A percentile compares a stretch with the other conserved stretches of the same genome.
Conservation (phyloP, 1,139 yeast species). For the Yamadazyma oceani region DNA sequence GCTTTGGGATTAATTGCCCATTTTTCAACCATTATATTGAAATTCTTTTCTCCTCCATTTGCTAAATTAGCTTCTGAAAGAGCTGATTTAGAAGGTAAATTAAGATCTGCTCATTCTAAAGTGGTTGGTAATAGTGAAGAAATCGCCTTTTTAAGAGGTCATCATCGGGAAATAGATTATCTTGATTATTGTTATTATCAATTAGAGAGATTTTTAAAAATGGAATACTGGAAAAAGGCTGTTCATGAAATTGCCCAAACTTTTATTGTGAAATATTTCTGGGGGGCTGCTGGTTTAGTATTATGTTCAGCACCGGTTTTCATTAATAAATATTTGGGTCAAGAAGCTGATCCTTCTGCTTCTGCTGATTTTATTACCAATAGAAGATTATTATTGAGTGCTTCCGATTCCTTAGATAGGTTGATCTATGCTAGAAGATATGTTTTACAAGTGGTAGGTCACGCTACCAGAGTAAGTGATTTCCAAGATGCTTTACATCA, state of each 20-base stretch:
- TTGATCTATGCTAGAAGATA: slow-evolving; percentile 84
- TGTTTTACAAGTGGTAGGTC: slow-evolving; percentile 82
- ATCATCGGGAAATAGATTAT: slow-evolving; percentile 72
- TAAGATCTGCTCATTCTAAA: slow-evolving; percentile 79
- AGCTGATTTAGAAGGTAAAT: slow-evolving; percentile 83
- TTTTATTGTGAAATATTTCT: slow-evolving; percentile 84
- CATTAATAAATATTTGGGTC: slow-evolving; percentile 56
- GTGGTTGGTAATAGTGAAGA: slow-evolving; percentile 81
- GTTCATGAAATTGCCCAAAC: slow-evolving; percentile 76
- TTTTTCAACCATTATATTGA: slow-evolving; percentile 69
- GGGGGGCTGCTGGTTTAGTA: slow-evolving; percentile 94
- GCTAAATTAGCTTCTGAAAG: slow-evolving; percentile 77
- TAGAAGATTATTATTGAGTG: slow-evolving; percentile 78
- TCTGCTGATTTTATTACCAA: slow-evolving; percentile 87
- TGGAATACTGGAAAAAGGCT: slow-evolving; percentile 76
- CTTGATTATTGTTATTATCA: slow-evolving; percentile 82
- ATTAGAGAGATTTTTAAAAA: slow-evolving; percentile 73
- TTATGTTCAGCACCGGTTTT: slow-evolving; percentile 90
- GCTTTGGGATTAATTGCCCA: slow-evolving; percentile 81
- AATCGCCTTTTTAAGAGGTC: slow-evolving; percentile 83
- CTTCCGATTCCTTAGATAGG: slow-evolving; percentile 87
- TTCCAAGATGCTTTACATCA: slow-evolving; percentile 65
- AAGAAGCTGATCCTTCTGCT: slow-evolving; percentile 49
- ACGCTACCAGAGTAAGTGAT: slow-evolving; percentile 71
- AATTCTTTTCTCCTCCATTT: slow-evolving; percentile 86